Base-by-base conservation (phyloP, 2,329 filamentous ascomycete genomes). In the Diaporthe amygdali region DNA sequence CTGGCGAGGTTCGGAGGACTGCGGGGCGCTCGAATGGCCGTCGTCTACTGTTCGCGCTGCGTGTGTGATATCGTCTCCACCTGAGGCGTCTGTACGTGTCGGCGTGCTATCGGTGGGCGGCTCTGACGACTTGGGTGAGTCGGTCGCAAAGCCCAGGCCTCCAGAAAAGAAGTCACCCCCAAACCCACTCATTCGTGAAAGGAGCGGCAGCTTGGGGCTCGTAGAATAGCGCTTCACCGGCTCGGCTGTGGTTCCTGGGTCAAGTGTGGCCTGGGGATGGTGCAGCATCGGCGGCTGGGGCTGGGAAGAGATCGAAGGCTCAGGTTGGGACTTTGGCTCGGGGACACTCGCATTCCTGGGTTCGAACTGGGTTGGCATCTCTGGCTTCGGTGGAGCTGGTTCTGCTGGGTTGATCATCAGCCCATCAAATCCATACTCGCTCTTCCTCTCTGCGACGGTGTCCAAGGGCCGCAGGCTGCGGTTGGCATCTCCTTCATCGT, bases 181-280 rank as follows among this genome's bases (percentile, higher is more conserved):
- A 76, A 92, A 92, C 1, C 84, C 84, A 51, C 90, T 92, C 81
- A 91, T 82, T 32, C 89, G 87, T 15, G 84, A 82, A 4, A 92
- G 76, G 72, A 89, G 84, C 12, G 90, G 90, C 22, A 92, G 82
- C 73, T 88, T 85, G 0, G 89, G 89, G 72, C 89, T 90, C 1
- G 82, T 83, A 1, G 88, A 89, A 47, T 82, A 81, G 20, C 83
- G 77, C 39, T 76, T 76, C 8, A 74, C 64, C 22, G 32, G 72
- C 61, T 70, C 70, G 51, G 75, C 71, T 54, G 71, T 34, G 32
- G 68, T 66, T 39, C 72, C 69, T 51, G 68, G 52, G 51, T 71
- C 74, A 49, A 70, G 47, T 5, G 54, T 37, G 15, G 47, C 37
- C 27, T 66, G 71, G 8, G 64, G 71, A 6, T 61, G 61, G 44